Evolutionary conservation across 805 yeast genomes (phyloP).

Genomic region (Starmerella floris): DNA sequence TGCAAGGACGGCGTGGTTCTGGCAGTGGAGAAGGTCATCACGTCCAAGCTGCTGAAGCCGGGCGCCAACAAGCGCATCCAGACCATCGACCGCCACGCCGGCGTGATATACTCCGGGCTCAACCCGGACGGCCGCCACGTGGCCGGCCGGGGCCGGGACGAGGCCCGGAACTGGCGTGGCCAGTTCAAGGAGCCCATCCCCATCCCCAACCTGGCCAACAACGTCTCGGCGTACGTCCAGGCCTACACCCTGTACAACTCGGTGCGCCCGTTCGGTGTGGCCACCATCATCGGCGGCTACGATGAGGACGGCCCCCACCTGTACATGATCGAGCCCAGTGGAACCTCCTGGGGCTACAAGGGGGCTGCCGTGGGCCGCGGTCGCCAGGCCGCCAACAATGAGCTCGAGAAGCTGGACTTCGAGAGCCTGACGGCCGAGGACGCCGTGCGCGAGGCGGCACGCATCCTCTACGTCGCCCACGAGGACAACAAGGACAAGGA

Average conservation of each 20-base stretch:
- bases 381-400: slow-evolving; percentile 93
- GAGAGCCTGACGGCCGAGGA: slow-evolving; percentile 58
- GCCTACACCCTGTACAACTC: slow-evolving; percentile 92
- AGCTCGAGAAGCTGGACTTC: slow-evolving; percentile 76
- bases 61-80: slow-evolving; percentile 83
- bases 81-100: slow-evolving; percentile 83
- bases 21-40: slow-evolving; percentile 87
- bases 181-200: slow-evolving; percentile 65
- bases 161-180: slow-evolving; percentile 65
- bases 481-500: slow-evolving; percentile 97
- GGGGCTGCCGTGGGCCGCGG: slow-evolving; percentile 99
- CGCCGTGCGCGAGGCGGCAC: slow-evolving; percentile 88
- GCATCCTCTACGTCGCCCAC: slow-evolving; percentile 83
- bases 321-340: slow-evolving; percentile 96
- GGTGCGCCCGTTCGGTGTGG: slow-evolving; percentile 94
- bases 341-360: slow-evolving; percentile 90
- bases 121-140: slow-evolving; percentile 94
- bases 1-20: slow-evolving; percentile 89
- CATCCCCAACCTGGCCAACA: slow-evolving; percentile 68
- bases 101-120: slow-evolving; percentile 88
- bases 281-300: slow-evolving; percentile 85
- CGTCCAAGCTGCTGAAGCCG: slow-evolving; percentile 78
- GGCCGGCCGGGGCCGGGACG: slow-evolving; percentile 85
- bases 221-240: slow-evolving; percentile 83
- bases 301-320: slow-evolving; percentile 84